Evolutionary conservation across 805 yeast genomes (phyloP).

Genomic region (Nakazawaea anatomiae): DNA sequence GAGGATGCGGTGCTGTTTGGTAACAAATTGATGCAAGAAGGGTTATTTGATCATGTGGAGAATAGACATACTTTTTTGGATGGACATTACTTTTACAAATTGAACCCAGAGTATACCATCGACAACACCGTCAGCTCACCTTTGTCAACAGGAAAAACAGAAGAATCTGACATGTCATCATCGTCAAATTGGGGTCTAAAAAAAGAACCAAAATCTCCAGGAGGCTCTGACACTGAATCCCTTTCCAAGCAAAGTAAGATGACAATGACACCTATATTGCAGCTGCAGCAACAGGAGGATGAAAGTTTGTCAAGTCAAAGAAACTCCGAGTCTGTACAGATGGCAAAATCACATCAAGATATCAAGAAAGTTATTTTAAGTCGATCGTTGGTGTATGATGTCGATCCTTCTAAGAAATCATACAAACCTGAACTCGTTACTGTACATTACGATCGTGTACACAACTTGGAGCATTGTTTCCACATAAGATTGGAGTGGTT

Average conservation of each 20-base stretch:
- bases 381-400: conserved; percentile 59
- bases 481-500: conserved; percentile 92
- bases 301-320: conserved; percentile 1
- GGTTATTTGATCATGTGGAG: conserved; percentile 76
- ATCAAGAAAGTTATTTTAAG: conserved; percentile 50
- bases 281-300: conserved; percentile 10
- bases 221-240: conserved; percentile 8
- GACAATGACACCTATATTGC: conserved; percentile 11
- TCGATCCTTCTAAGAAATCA: conserved; percentile 69
- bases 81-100: conserved; percentile 86
- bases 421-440: conserved; percentile 71
- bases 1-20: conserved; percentile 85
- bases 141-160: background rate
- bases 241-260: conserved; percentile 1
- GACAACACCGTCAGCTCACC: conserved; percentile 13
- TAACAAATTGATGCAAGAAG: conserved; percentile 64
- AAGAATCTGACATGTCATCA: background rate
- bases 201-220: conserved; percentile 10
- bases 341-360: background rate
- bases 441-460: conserved; percentile 87
- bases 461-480: conserved; percentile 91
- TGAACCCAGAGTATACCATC: conserved; percentile 49
- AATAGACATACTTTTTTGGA: conserved; percentile 79
- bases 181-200: conserved; percentile 8
- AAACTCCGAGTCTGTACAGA: background rate